A percentile compares a stretch with the other conserved stretches of the same genome.
Evolutionary conservation across 1,284 basidiomycete genomes (phyloP).

Genomic region (Boletus sp.): DNA sequence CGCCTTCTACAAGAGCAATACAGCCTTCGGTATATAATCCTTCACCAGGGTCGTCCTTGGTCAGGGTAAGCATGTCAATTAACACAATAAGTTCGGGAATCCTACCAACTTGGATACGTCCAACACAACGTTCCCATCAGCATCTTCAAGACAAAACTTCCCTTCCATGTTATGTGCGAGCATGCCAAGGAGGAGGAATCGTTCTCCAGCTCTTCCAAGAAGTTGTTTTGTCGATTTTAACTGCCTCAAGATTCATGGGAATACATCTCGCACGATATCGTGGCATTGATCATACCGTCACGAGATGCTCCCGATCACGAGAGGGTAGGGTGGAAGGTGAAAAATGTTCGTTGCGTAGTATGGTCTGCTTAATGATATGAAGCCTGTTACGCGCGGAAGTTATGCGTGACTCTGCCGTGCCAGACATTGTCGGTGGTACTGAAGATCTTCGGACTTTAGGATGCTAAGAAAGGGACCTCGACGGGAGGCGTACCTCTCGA

Average conservation of each 20-base stretch:
- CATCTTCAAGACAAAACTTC: constrained; percentile 86
- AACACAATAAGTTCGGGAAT: constrained; percentile 4
- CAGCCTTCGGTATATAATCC: constrained; percentile 97
- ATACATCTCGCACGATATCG: constrained; percentile 11
- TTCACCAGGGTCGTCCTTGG: constrained; percentile 86
- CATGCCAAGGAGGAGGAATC: constrained; percentile 94
- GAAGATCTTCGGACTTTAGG: constrained; percentile 33
- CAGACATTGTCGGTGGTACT: constrained; percentile 62
- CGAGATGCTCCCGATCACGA: constrained; percentile 75
- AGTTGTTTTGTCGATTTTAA: constrained; percentile 96
- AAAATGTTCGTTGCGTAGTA: constrained; percentile 93
- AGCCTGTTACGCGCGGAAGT: constrained; percentile 76
- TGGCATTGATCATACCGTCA: constrained; percentile 58
- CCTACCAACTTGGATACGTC: constrained; percentile 86
- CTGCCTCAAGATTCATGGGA: constrained; percentile 39
- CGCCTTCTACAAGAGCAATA: constrained; percentile 92
- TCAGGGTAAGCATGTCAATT: constrained; percentile 6
- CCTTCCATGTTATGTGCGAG: constrained; percentile 88
- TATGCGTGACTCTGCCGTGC: constrained; percentile 76
- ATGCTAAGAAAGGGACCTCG: constrained; percentile 2
- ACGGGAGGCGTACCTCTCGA: constrained; percentile 61
- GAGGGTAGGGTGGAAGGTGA: constrained; percentile 90
- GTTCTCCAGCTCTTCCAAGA: constrained; percentile 83
- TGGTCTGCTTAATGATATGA: constrained; percentile 84
- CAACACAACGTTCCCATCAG: constrained; percentile 86